Conservation (phyloP, 352 stramenopile species). For the Pythium pectinolyticum region DNA sequence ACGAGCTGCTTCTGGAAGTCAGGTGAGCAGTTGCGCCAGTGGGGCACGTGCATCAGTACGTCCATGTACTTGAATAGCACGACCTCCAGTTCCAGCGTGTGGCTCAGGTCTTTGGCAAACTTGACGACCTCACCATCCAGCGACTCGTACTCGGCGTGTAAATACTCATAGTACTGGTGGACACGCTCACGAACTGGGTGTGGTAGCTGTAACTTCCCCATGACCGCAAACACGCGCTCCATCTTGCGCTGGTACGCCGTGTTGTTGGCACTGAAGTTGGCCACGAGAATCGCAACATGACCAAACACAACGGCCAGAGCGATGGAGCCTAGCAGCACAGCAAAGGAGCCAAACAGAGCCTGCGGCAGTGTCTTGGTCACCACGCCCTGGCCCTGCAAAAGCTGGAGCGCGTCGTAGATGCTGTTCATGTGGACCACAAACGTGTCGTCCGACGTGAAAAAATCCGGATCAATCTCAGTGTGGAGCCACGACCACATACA, state of each 20-base stretch:
- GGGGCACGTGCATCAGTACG: slow-evolving; percentile 57
- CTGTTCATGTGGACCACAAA: slow-evolving; percentile 11
- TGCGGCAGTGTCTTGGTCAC: slow-evolving; percentile 29
- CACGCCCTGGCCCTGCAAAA: slow-evolving; percentile 60
- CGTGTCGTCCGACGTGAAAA: neutral
- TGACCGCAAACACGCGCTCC: slow-evolving; percentile 62
- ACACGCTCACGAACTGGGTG: slow-evolving; percentile 49
- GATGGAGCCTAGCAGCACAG: slow-evolving; percentile 54
- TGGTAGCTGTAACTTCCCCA: slow-evolving; percentile 55
- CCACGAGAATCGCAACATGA: slow-evolving; percentile 61
- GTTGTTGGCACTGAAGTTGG: slow-evolving; percentile 57
- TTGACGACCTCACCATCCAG: slow-evolving; percentile 4
- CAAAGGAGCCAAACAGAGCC: slow-evolving; percentile 45
- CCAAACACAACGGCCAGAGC: slow-evolving; percentile 67
- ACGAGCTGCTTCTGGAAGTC: slow-evolving; percentile 76
- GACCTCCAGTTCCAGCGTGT: slow-evolving; percentile 1
- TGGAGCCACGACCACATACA: slow-evolving; percentile 45
- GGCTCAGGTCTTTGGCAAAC: slow-evolving; percentile 1
- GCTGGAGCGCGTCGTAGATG: slow-evolving; percentile 49
- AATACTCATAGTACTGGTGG: slow-evolving; percentile 34
- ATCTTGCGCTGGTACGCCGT: slow-evolving; percentile 72
- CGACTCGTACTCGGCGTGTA: slow-evolving; percentile 2
- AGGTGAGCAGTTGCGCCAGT: slow-evolving; percentile 50
- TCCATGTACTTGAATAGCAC: slow-evolving; percentile 74
- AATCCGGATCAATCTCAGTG: slow-evolving; percentile 1